Conservation (phyloP, 2,329 filamentous ascomycete genomes). For the Fonsecaea erecta region DNA sequence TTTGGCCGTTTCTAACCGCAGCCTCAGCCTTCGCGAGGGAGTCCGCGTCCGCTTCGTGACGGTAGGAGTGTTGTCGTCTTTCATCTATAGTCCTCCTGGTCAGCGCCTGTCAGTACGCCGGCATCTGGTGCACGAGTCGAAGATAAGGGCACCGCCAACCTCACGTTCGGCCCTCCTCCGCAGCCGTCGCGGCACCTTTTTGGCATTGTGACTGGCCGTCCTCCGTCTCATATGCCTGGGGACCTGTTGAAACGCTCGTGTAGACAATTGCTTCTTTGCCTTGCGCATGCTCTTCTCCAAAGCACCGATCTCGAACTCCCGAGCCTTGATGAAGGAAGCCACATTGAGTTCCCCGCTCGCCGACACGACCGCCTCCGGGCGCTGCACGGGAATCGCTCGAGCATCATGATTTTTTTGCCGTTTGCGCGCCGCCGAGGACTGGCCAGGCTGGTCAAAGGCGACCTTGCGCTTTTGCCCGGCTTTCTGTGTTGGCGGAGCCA, state of each 20-base stretch:
- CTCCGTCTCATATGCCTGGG: constrained; percentile 81
- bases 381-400: constrained; percentile 53
- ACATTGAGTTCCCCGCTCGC: constrained; percentile 80
- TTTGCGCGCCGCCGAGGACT: constrained; percentile 40
- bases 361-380: constrained; percentile 51
- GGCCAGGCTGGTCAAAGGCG: constrained; percentile 20
- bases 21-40: constrained; percentile 51
- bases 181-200: constrained; percentile 80
- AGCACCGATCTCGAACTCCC: constrained; percentile 86
- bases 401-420: constrained; percentile 51
- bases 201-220: constrained; percentile 94
- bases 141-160: constrained; percentile 43
- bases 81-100: constrained; percentile 62
- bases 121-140: constrained; percentile 7
- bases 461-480: constrained; percentile 35
- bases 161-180: constrained; percentile 69
- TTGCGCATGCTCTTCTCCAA: constrained; percentile 80
- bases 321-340: constrained; percentile 78
- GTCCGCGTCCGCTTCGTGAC: constrained; percentile 63
- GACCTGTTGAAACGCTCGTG: constrained; percentile 87
- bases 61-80: constrained; percentile 86
- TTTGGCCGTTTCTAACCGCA: constrained; percentile 75
- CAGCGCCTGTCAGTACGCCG: constrained; percentile 29
- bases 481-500: constrained; percentile 19
- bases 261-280: constrained; percentile 67